Base-by-base conservation (phyloP, 805 yeast genomes). In the Ogataea methylovora region DNA sequence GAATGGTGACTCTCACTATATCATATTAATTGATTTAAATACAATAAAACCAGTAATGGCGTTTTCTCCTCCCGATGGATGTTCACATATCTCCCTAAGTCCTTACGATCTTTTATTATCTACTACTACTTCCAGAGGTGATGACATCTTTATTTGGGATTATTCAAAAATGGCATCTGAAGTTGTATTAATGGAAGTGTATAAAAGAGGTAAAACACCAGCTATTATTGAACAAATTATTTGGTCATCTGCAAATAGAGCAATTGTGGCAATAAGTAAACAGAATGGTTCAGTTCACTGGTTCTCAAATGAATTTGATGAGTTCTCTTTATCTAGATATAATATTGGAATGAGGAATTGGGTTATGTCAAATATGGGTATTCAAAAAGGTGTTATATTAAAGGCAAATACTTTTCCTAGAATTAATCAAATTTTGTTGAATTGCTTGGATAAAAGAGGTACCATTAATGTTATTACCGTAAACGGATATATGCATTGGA, bases 71-170 rank as follows among this genome's bases (percentile, higher is more conserved):
- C 76, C 81, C 0, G 75, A 71, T 15, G 84, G 84, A 0, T 66
- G 80, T 20, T 75, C 85, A 0, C 55, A 65, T 17, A 49, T 81
- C 2, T 73, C 81, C 2, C 47, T 80, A 6, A 77, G 82, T 0
- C 82, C 84, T 1, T 73, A 66, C 49, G 84, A 79, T 46, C 47
- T 72, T 26, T 69, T 70, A 21, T 50, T 80, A 32, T 68, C 77
- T 1, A 71, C 79, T 8, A 67, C 69, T 3, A 68, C 72, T 9
- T 45, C 51, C 16, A 62, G 83, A 33, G 87, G 88, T 3, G 85
- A 81, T 49, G 69, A 63, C 32, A 58, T 80, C 5, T 76, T 65
- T 45, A 59, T 76, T 42, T 80, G 85, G 82, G 87, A 80, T 46
- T 62, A 70, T 35, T 61, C 77, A 29, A 63, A 65, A 36, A 57